Evolutionary conservation across 768 basidiomycete species (phyloP).

Genomic region (Lentinula aciculospora): DNA sequence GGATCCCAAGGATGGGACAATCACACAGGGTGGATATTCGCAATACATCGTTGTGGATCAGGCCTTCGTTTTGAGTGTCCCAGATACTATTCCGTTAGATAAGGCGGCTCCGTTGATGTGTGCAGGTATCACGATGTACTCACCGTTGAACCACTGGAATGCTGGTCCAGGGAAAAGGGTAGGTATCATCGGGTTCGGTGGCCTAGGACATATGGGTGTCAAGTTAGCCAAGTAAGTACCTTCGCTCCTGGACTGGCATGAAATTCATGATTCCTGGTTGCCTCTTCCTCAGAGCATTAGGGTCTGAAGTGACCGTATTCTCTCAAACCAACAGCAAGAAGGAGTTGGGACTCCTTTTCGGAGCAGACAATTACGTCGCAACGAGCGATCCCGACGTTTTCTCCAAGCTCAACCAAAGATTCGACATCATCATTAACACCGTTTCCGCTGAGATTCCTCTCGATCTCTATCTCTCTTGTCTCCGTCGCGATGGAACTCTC

Average conservation of each 20-base stretch:
- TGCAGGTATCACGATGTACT: conserved; percentile 57
- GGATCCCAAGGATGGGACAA: conserved; percentile 34
- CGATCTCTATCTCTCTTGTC: neutral
- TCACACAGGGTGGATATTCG: conserved; percentile 43
- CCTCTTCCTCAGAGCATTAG: conserved; percentile 38
- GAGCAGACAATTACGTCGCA: conserved; percentile 36
- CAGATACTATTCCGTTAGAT: conserved; percentile 43
- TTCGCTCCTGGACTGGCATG: neutral
- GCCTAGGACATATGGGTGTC: conserved; percentile 29
- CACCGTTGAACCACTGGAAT: conserved; percentile 45
- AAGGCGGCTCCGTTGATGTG: conserved; percentile 62
- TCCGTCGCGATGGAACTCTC: neutral
- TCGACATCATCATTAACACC: conserved; percentile 32
- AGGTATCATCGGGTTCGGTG: conserved; percentile 63
- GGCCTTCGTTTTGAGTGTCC: conserved; percentile 55
- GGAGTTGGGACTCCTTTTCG: conserved; percentile 42
- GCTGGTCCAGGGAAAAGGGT: conserved; percentile 57
- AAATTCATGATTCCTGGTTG: conserved; percentile 11
- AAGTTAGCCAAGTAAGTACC: neutral
- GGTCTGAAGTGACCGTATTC: conserved; percentile 46
- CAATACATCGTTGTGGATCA: conserved; percentile 40
- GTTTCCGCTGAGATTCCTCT: conserved; percentile 12
- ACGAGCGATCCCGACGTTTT: conserved; percentile 32
- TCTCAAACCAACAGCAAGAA: conserved; percentile 37
- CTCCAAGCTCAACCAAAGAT: conserved; percentile 21